A percentile compares a stretch with the other conserved stretches of the same genome.
phyloP scores from a whole-genome alignment of 352 stramenopile genomes.

The Phytophthora pisi region DNA sequence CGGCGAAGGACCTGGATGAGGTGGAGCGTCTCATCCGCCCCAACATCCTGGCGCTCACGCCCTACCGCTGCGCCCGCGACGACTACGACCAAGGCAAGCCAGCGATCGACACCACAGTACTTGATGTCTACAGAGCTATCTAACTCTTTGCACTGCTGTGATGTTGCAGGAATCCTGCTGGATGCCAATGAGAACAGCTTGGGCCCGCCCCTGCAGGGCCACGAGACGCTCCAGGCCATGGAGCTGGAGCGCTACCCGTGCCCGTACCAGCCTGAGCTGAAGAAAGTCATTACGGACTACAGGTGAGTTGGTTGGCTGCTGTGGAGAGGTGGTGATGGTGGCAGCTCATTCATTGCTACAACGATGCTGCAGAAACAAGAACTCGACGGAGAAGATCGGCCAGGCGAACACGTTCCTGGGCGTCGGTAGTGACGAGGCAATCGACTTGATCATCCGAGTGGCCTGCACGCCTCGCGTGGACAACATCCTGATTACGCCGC shows the following conservation, averaged over 20 bases:
- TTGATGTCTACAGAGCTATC: not conserved
- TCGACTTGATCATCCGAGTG: conserved; percentile 98
- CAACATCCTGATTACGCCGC: conserved; percentile 96
- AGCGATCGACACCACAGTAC: too few relatives aligned
- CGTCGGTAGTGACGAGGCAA: conserved; percentile 98
- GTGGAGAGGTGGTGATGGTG: conserved; percentile 12
- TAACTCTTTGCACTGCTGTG: not conserved
- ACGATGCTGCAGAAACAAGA: conserved; percentile 48
- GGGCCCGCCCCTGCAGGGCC: conserved; percentile 85
- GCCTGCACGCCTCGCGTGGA: conserved; percentile 94
- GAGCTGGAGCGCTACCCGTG: conserved; percentile 95
- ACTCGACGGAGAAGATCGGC: conserved; percentile 60
- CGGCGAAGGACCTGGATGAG: conserved; percentile 49
- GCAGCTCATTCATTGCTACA: not conserved
- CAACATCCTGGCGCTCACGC: conserved; percentile 96
- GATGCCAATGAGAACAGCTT: conserved; percentile 99
- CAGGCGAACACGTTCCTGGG: conserved; percentile 97
- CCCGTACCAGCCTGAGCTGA: conserved; percentile 94
- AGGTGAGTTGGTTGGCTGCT: conserved; percentile 40
- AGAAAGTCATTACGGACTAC: conserved; percentile 89
- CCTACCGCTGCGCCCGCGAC: conserved; percentile 97
- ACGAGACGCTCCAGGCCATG: conserved; percentile 70
- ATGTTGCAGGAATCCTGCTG: conserved; percentile 90
- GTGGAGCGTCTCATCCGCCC: conserved; percentile 92
- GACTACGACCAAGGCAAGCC: conserved; percentile 91